Conservation (phyloP, 1,139 yeast genomes). For the Entelexis sorbosivorans region DNA sequence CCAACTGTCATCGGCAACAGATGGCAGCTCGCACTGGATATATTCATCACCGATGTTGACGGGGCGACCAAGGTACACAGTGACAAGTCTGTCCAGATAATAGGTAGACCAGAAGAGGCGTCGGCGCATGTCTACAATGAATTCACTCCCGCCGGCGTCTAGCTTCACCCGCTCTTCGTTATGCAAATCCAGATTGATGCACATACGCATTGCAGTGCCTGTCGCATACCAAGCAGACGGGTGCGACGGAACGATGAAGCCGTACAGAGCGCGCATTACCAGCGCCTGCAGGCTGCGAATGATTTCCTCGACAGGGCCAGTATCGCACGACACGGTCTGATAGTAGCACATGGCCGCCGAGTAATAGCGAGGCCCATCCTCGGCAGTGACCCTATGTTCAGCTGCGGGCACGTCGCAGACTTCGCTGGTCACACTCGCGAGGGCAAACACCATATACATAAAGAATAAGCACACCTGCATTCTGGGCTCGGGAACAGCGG, state of each 20-base stretch:
- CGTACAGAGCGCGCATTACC: conserved; percentile 54
- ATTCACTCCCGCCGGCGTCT: conserved; percentile 34
- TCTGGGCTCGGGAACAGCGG: conserved; percentile 15
- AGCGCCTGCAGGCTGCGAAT: conserved; percentile 66
- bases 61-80: conserved; percentile 63
- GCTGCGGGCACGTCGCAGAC: not conserved
- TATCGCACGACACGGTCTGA: conserved; percentile 33
- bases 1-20: conserved; percentile 58
- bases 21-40: conserved; percentile 55
- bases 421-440: conserved; percentile 46
- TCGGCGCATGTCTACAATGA: conserved; percentile 57
- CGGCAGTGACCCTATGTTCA: conserved; percentile 2
- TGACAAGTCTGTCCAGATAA: conserved; percentile 66
- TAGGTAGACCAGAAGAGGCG: conserved; percentile 85
- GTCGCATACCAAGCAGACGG: conserved; percentile 92
- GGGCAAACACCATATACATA: conserved; percentile 46
- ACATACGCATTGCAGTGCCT: conserved; percentile 67
- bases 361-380: conserved; percentile 40
- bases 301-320: conserved; percentile 35
- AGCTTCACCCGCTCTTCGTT: conserved; percentile 34
- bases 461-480: conserved; percentile 19
- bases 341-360: conserved; percentile 55
- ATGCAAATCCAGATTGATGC: conserved; percentile 77
- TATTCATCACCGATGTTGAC: conserved; percentile 63
- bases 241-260: conserved; percentile 42